Conservation (phyloP, 139 green algal genomes). For the Zygnema circumcarinatum region DNA sequence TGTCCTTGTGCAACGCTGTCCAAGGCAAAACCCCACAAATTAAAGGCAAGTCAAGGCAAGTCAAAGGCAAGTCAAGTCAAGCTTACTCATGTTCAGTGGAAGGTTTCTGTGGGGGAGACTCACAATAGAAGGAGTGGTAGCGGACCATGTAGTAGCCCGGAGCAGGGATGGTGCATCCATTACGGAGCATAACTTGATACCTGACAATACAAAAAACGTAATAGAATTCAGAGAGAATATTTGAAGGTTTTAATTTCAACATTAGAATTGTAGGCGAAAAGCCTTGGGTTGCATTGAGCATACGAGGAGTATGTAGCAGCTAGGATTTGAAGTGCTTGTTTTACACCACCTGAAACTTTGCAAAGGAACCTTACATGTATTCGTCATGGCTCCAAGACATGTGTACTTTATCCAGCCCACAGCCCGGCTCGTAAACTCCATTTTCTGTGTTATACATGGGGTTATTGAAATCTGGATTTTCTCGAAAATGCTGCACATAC, state of each 20-base stretch:
- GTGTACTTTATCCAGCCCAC: conserved; percentile 65
- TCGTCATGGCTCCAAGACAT: conserved; percentile 81
- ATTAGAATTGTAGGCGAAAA: not conserved
- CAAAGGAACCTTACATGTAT: conserved; percentile 91
- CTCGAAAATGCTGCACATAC: conserved; percentile 70
- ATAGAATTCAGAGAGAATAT: no score
- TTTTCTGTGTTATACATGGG: conserved; percentile 64
- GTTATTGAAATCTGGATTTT: conserved; percentile 81
- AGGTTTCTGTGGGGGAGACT: no score
- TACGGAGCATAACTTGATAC: conserved; percentile 52
- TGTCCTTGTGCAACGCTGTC: conserved; percentile 57
- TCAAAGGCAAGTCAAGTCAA: no score
- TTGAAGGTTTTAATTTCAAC: not conserved
- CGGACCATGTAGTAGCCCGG: conserved; percentile 81
- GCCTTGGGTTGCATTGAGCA: no score
- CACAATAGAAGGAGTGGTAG: conserved; percentile 61
- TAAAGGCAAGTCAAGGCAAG: no score
- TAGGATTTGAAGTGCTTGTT: no score
- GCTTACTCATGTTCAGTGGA: no score
- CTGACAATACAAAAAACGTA: conserved; percentile 12
- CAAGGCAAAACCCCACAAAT: not conserved
- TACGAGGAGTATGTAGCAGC: no score
- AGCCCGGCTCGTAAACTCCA: conserved; percentile 72
- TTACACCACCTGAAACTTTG: no score
- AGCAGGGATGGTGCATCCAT: conserved; percentile 66